These are phyloP conservation scores for Pyrenochaeta sp. DNA, from an alignment of 2,329 filamentous ascomycete species.

Conservation along the genomic window DNA sequence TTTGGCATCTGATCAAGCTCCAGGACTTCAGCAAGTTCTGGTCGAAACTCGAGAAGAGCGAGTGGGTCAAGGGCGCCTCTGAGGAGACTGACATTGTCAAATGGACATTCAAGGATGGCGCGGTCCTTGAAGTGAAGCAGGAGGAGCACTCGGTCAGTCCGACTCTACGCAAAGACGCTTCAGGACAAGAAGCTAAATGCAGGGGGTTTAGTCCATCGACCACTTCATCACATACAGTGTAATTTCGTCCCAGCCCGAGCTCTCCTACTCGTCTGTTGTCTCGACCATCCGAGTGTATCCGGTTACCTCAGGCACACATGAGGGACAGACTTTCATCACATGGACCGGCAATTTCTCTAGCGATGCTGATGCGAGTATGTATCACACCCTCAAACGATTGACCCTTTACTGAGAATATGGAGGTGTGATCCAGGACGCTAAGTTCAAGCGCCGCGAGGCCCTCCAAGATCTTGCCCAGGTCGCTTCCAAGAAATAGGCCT, in stretches of 20 bases:
- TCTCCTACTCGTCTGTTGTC: conserved; percentile 72
- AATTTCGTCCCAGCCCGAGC: conserved; percentile 71
- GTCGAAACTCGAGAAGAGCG: conserved; percentile 67
- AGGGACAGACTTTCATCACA: conserved; percentile 72
- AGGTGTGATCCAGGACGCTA: conserved; percentile 78
- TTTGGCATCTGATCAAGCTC: conserved; percentile 80
- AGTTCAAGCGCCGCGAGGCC: conserved; percentile 78
- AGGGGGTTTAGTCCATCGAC: conserved; percentile 65
- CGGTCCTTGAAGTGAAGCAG: conserved; percentile 75
- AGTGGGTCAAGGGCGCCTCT: conserved; percentile 69
- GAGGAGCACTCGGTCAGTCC: conserved; percentile 74
- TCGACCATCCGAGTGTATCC: conserved; percentile 72
- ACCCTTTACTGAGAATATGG: conserved; percentile 5
- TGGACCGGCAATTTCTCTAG: conserved; percentile 76
- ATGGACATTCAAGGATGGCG: conserved; percentile 77
- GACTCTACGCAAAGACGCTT: not conserved
- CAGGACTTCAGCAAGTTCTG: conserved; percentile 74
- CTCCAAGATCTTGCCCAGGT: conserved; percentile 70
- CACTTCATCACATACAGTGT: conserved; percentile 79
- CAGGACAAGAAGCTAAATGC: not conserved
- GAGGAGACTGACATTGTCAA: conserved; percentile 73
- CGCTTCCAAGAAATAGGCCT: conserved; percentile 50
- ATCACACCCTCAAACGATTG: not conserved
- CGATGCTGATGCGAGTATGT: conserved; percentile 73
- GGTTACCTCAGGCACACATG: conserved; percentile 71